These are phyloP conservation scores for Torulaspora indica DNA, from an alignment of 805 yeast species.

Conservation along the genomic window DNA sequence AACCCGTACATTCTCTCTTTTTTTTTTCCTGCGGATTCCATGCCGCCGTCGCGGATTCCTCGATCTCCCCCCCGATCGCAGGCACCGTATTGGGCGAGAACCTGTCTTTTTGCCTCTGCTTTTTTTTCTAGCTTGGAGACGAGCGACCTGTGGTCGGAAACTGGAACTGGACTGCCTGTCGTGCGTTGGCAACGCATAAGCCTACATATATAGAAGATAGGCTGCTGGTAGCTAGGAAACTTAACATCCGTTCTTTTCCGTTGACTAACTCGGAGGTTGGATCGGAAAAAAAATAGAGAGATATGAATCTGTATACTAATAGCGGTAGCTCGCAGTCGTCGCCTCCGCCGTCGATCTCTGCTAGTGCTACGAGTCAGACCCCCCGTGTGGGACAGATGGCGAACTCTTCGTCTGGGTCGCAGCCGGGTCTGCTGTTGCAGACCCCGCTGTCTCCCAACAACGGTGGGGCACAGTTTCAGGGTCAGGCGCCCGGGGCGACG, in stretches of 20 bases:
- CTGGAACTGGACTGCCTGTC: neutral
- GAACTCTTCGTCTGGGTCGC: neutral
- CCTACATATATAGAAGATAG: neutral
- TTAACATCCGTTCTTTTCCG: no score
- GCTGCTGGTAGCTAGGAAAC: neutral
- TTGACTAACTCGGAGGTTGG: no score
- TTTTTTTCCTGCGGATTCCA: neutral
- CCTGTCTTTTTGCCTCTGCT: neutral
- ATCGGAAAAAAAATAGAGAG: no score
- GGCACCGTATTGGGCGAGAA: neutral
- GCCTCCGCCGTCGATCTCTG: neutral
- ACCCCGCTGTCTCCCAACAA: neutral
- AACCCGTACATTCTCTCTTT: no score
- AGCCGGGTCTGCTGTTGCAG: neutral
- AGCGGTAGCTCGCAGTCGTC: neutral
- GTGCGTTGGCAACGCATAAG: neutral
- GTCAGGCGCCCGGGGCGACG: neutral
- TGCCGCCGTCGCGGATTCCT: no score
- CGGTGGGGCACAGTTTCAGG: neutral
- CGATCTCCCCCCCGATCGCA: neutral
- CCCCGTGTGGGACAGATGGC: neutral
- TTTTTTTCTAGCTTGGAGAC: neutral
- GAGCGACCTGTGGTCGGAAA: neutral
- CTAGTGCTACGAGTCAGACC: no score
- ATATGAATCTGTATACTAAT: neutral